Base-by-base conservation (phyloP, 768 basidiomycete genomes). In the Leucosporidium creatinivorum region DNA sequence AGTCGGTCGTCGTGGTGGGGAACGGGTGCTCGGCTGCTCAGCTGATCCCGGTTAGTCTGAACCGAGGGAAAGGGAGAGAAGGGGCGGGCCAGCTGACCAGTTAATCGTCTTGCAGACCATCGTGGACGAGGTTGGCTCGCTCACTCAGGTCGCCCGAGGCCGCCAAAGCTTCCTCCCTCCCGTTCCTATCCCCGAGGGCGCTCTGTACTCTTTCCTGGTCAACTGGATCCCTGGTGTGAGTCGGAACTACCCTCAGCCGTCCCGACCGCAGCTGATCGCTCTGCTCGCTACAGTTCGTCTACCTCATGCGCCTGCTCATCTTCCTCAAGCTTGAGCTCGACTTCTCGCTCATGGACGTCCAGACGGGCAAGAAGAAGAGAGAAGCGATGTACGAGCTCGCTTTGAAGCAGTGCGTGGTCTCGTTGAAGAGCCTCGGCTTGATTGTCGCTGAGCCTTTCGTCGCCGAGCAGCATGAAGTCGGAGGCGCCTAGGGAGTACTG, bases 1-100 rank as follows among this genome's bases (percentile, higher is more conserved):
- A 76, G 61, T 48, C 70, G 55, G 70, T 74, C 25, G 68, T 74
- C 25, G 58, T 76, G 10, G 66, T 76, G n/a, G 75, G 75, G 23
- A 76, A 76, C 59, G 75, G 75, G n/a, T 76, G 75, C 66, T 60
- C 68, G 13, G 75, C 72, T 1, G 60, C 63, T 12, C 75, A 75
- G 54, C 50, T 72, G 17, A 57, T 75, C 1, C 75, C 75, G n/a
- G 67, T 58, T n/a, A 58, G 74, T 36, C 62, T 60, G n/a, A n/a
- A n/a, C n/a, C n/a, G n/a, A n/a, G n/a, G n/a, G n/a, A n/a, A n/a
- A n/a, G n/a, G n/a, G n/a, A n/a, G n/a, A n/a, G n/a, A n/a, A n/a
- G n/a, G n/a, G n/a, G n/a, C n/a, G n/a, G n/a, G n/a, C n/a, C n/a
- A n/a, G n/a, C n/a, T n/a, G n/a, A n/a, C n/a, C n/a, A n/a, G n/a